phyloP scores from a whole-genome alignment of 1,284 basidiomycete genomes.

The Cryptococcus maquisensis region DNA sequence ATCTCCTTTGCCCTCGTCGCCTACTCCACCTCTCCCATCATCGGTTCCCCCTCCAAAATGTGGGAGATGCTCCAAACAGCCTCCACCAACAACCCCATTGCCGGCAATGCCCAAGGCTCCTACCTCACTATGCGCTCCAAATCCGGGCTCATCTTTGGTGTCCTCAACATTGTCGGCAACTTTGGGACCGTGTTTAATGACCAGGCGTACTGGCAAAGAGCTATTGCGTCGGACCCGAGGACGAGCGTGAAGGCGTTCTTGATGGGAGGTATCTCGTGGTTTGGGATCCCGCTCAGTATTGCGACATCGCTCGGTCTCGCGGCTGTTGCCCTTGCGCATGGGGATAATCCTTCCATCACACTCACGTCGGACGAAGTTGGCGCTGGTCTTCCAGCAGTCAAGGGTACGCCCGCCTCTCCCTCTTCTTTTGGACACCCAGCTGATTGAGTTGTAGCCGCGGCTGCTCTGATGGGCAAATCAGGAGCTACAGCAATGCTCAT shows the following conservation, averaged over 20 bases:
- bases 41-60: conserved; percentile 56
- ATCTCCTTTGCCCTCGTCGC: conserved; percentile 61
- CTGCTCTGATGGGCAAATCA: conserved; percentile 68
- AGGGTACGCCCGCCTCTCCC: conserved; percentile 25
- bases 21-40: conserved; percentile 62
- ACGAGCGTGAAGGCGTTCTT: conserved; percentile 85
- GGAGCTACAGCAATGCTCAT: conserved; percentile 57
- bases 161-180: conserved; percentile 69
- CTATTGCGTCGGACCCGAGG: conserved; percentile 75
- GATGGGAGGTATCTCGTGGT: conserved; percentile 83
- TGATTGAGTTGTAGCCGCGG: conserved; percentile 56
- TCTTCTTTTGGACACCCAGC: neutral
- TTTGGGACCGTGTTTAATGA: conserved; percentile 64
- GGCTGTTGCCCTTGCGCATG: conserved; percentile 66
- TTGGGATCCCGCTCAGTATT: conserved; percentile 69
- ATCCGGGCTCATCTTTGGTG: conserved; percentile 79
- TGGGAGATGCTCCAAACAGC: conserved; percentile 55
- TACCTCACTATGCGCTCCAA: conserved; percentile 75
- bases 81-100: conserved; percentile 52
- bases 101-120: conserved; percentile 59
- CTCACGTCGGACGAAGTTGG: conserved; percentile 65
- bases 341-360: conserved; percentile 50
- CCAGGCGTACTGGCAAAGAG: conserved; percentile 63
- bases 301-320: conserved; percentile 62
- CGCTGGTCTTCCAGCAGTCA: conserved; percentile 71